Percentiles rank a stretch among this genome's conserved stretches.
phyloP scores from a whole-genome alignment of 148 eudicot species.

The Chenopodium album region DNA sequence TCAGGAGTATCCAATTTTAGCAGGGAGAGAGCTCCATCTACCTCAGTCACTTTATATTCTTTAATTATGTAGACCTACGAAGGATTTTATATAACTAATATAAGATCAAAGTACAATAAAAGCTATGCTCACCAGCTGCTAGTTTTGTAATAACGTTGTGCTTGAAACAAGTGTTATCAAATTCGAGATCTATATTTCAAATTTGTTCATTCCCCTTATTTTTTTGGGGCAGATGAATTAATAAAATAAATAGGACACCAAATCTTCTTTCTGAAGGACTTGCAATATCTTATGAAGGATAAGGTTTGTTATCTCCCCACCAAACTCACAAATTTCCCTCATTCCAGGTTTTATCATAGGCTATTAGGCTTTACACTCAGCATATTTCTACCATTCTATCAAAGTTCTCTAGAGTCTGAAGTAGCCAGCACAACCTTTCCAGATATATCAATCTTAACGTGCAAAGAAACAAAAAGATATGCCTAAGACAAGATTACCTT shows the following conservation, averaged over 20 bases:
- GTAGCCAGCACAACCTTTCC: not conserved
- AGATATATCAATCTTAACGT: not conserved
- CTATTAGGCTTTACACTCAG: not conserved
- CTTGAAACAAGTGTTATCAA: not conserved
- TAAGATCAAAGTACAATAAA: not conserved
- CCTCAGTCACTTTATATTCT: constrained; percentile 39
- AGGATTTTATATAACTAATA: not conserved
- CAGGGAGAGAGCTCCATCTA: constrained; percentile 47
- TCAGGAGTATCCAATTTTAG: constrained; percentile 33
- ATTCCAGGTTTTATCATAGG: too few relatives aligned
- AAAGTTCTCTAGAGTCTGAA: not conserved
- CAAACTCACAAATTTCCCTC: too few relatives aligned
- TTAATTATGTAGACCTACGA: constrained; percentile 48
- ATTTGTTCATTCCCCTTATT: not conserved
- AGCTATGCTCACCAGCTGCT: not conserved
- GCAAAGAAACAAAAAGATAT: not conserved
- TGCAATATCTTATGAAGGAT: not conserved
- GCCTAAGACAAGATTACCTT: constrained; percentile 35
- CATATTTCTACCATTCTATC: not conserved
- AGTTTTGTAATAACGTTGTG: not conserved
- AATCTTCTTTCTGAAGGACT: not conserved
- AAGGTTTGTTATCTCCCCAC: not conserved
- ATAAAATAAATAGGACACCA: not conserved
- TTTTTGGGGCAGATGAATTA: not conserved
- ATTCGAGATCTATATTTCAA: not conserved